phyloP scores from a whole-genome alignment of 805 yeast genomes.

The Nakazawaea wyomingensis region DNA sequence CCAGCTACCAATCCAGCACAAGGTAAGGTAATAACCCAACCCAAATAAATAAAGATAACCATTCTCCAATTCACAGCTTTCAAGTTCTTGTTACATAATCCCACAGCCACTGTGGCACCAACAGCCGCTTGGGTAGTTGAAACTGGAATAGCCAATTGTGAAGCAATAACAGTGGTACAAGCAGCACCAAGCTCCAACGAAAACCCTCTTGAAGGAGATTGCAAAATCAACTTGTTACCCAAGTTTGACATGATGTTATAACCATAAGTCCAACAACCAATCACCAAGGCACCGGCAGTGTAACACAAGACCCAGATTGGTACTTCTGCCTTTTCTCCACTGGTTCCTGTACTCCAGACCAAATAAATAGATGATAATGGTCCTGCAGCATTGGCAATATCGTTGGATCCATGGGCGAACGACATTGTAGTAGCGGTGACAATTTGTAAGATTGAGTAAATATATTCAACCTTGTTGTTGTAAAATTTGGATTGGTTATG shows the following conservation, averaged over 20 bases:
- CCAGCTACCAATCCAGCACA: slow-evolving; percentile 72
- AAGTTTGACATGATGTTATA: slow-evolving; percentile 64
- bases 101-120: slow-evolving; percentile 75
- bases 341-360: slow-evolving; percentile 51
- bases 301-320: slow-evolving; percentile 70
- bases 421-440: slow-evolving; percentile 77
- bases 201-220: slow-evolving; percentile 76
- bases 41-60: slow-evolving; percentile 65
- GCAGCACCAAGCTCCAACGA: slow-evolving; percentile 77
- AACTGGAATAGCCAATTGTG: slow-evolving; percentile 65
- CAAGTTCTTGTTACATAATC: slow-evolving; percentile 61
- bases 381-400: slow-evolving; percentile 74
- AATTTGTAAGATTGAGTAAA: slow-evolving; percentile 64
- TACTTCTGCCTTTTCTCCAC: slow-evolving; percentile 45
- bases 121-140: slow-evolving; percentile 78
- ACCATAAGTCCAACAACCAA: slow-evolving; percentile 70
- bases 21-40: slow-evolving; percentile 73
- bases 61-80: slow-evolving; percentile 72
- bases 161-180: slow-evolving; percentile 67
- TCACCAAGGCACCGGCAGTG: slow-evolving; percentile 60
- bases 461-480: slow-evolving; percentile 64
- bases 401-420: slow-evolving; percentile 79
- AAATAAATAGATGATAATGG: slow-evolving; percentile 63
- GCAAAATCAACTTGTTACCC: slow-evolving; percentile 70
- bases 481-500: slow-evolving; percentile 59